Base-by-base conservation (phyloP, 352 stramenopile genomes). In the Globisporangium recalcitrans region DNA sequence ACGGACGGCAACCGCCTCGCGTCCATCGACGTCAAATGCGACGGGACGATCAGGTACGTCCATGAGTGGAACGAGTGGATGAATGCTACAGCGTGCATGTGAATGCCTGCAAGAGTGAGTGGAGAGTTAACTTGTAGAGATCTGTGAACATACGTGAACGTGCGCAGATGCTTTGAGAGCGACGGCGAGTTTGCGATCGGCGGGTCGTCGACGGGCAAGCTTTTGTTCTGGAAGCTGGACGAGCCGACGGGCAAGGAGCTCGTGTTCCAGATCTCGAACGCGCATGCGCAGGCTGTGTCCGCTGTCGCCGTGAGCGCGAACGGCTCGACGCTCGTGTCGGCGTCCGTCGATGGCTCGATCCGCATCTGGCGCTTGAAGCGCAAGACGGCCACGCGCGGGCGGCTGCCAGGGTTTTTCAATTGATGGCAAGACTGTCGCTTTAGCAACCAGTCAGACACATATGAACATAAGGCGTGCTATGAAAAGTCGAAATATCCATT, bases 151-250 rank as follows among this genome's bases (percentile, higher is more conserved):
- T 21, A 8, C 38, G 48, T 13, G 24, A 36, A n/a, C 48, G 7
- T 54, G 42, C 6, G 21, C 53, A 91, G 83, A 38, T 93, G 82
- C 58, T 82, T 95, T 40, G 84, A 88, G 24, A 92, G 80, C 58
- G 85, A 95, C 42, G 77, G 80, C 38, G 80, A 90, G 60, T 93
- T 85, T 48, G 85, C 84, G 4, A 73, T 93, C 4, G 85, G 79
- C 31, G 85, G 85, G 3, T 88, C 82, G 10, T 80, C 82, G 9
- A 90, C 77, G 1, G 85, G 85, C 60, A 89, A 89, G 54, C 57
- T 93, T 14, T 64, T 92, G 38, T 86, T 93, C 65, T 95, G 85
- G 85, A 91, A 91, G 57, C 72, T 95, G 5, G 80, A 90, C 64
- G 82, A 91, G 34, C 68, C 77, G n/a, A 73, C 63, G n/a, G 72